Base-by-base conservation (phyloP, 371 early-diverging fungal species). In the Choanephora cucurbitarum region DNA sequence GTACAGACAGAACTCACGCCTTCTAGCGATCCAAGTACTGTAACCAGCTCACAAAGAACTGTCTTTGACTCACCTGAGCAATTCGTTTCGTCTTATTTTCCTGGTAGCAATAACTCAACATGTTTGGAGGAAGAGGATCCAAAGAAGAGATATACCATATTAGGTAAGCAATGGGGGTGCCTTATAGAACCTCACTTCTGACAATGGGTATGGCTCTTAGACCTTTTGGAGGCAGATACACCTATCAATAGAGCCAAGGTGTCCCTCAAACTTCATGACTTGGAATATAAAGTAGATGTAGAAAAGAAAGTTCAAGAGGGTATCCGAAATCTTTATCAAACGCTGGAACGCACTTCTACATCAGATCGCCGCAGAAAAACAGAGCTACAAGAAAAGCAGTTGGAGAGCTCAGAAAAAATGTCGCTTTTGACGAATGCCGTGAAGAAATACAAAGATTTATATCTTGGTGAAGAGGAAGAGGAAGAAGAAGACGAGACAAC, bases 251-350 rank as follows among this genome's bases (percentile, higher is more conserved):
- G 79, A n/a, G 88, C 88, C 46, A 92, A 93, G 64, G 86, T 96
- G n/a, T 86, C 90, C 19, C 73, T 87, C 55, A 92, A 91, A 69
- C 72, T 95, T 21, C 84, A 85, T 23, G 92, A 93, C 61, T 72
- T 94, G 46, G 83, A 87, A 41, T 86, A 83, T 60, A 94, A 93
- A 71, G 84, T 95, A 5, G 89, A 92, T 48, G 86, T 95, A 8
- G 96, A 97, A 78, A 85, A 81, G 60, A 90, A 91, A 67, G 85
- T 95, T 7, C 81, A 85, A 51, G 88, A 90, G 41, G 93, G 92
- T 10, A 78, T 81, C 13, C 64, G 67, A 32, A 77, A 79, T 3
- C 55, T 81, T 41, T 70, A 70, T 44, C 55, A 57, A 31, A 70
- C 73, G n/a, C 57, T 79, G 56, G 75, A 81, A 5, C 46, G 51